Evolutionary conservation across 345 rosid genomes (phyloP).

Genomic region (Bruguiera gymnorhiza): DNA sequence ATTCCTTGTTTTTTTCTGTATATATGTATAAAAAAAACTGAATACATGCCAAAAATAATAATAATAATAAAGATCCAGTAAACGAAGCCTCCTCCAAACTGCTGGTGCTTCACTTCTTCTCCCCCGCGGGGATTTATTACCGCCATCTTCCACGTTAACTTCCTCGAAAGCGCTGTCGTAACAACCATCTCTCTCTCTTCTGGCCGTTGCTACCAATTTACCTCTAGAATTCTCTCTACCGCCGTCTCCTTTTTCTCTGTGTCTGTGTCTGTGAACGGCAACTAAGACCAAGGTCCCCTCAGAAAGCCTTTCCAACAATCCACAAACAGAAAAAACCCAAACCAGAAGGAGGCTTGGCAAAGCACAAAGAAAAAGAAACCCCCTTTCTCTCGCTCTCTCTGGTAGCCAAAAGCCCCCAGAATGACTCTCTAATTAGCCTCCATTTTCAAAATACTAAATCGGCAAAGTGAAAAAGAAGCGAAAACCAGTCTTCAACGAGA

Average conservation of each 20-base stretch:
- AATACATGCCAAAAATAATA: neutral
- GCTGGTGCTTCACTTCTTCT: too few relatives aligned
- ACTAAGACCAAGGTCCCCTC: slow-evolving; percentile 4
- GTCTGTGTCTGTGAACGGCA: neutral
- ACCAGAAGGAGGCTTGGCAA: neutral
- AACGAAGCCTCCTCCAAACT: slow-evolving; percentile 8
- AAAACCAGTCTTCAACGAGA: neutral
- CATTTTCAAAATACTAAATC: neutral
- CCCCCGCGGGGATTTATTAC: slow-evolving; percentile 7
- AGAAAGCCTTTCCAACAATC: slow-evolving; percentile 3
- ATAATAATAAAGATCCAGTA: neutral
- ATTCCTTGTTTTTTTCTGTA: too few relatives aligned
- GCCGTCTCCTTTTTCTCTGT: neutral
- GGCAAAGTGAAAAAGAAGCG: neutral
- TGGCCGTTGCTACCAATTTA: neutral
- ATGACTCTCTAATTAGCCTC: neutral
- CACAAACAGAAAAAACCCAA: neutral
- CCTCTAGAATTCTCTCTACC: slow-evolving; percentile 3
- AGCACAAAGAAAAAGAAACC: neutral
- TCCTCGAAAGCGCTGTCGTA: slow-evolving; percentile 54
- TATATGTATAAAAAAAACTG: neutral
- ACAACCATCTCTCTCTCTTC: slow-evolving; percentile 24
- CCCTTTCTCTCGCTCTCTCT: neutral
- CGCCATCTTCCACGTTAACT: slow-evolving; percentile 39
- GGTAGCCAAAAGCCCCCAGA: too few relatives aligned